Evolutionary conservation across 768 basidiomycete species (phyloP), one percentile per base, ranked within the genome.

Genomic region (Suillus spraguei): DNA sequence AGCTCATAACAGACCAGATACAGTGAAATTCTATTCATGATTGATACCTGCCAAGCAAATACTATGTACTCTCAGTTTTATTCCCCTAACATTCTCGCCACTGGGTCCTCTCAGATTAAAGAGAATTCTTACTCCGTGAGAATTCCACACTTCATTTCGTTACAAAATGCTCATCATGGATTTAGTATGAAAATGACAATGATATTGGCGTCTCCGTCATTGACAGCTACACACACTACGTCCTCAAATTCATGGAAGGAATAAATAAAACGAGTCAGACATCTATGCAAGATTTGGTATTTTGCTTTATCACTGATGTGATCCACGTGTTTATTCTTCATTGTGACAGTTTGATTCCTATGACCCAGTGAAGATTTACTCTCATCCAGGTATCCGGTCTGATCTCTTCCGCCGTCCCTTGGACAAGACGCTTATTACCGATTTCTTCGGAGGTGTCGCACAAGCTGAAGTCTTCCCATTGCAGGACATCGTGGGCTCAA

Each of bases 31-130:
- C 85, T 99, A 70, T 97, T 97, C 81, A 98, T 99, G 92, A 89
- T 96, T 64, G 97, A 99, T 70, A 99, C 97, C 0, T 99, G 97
- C 72, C 95, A 99, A 76, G 97, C 97, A 33, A 97, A 94, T 72
- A 94, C 93, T 5, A 89, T 99, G 88, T 98, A 93, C 72, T 87
- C 89, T 59, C 92, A 95, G 71, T 86, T 97, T 68, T 96, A 96
- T 75, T 95, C 94, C 1, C 95, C 95, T 0, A 94, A 96, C 68
- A 89, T 98, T 58, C 84, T 97, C 4, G 94, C 96, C 0, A 95
- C 94, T 0, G 96, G 94, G 0, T 95, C 93, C 0, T 92, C 94
- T 10, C 77, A 84, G 59, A 78, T 96, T 33, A 90, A 85, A 46
- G 91, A 99, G 76, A 97, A 89, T 71, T 97, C 95, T 1, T 99